These are phyloP conservation scores for Boletus sensibilis DNA, from an alignment of 768 basidiomycete species.

Conservation along the genomic window DNA sequence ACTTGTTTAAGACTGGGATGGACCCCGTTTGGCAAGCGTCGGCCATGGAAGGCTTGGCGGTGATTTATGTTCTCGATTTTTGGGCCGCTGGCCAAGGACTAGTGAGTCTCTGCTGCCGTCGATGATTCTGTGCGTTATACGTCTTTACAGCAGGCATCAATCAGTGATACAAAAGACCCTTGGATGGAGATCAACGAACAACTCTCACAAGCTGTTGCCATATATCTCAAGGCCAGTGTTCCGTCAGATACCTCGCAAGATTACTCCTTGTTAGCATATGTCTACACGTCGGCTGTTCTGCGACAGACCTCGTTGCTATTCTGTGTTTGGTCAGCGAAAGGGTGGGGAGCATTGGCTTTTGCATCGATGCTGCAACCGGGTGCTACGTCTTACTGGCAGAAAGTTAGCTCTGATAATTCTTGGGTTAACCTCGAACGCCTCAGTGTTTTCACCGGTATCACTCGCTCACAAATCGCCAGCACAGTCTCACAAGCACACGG, in stretches of 20 bases:
- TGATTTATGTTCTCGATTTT: slow-evolving; percentile 74
- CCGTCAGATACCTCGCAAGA: slow-evolving; percentile 52
- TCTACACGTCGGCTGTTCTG: slow-evolving; percentile 65
- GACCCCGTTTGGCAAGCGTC: slow-evolving; percentile 91
- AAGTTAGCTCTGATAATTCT: slow-evolving; percentile 49
- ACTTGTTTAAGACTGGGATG: slow-evolving; percentile 66
- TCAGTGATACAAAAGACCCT: slow-evolving; percentile 56
- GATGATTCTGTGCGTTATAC: not conserved
- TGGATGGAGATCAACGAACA: slow-evolving; percentile 79
- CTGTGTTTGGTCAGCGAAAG: slow-evolving; percentile 81
- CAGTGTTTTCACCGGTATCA: slow-evolving; percentile 65
- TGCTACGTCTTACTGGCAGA: slow-evolving; percentile 57
- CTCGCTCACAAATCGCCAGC: slow-evolving; percentile 63
- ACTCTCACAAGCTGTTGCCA: slow-evolving; percentile 55
- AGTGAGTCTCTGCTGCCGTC: slow-evolving; percentile 43
- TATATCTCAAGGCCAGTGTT: slow-evolving; percentile 61
- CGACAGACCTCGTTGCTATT: slow-evolving; percentile 75
- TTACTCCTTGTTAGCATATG: slow-evolving; percentile 60
- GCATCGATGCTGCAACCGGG: slow-evolving; percentile 70
- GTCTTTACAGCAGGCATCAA: slow-evolving; percentile 51
- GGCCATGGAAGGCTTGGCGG: slow-evolving; percentile 82
- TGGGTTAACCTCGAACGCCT: slow-evolving; percentile 63
- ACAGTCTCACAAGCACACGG: slow-evolving; percentile 76
- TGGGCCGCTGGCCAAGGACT: slow-evolving; percentile 77
- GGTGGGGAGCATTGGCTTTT: slow-evolving; percentile 80